These are phyloP conservation scores for Pseudoscleropodium purum DNA, from an alignment of 225 moss, liverwort and hornwort genomes.

Conservation along the genomic window DNA sequence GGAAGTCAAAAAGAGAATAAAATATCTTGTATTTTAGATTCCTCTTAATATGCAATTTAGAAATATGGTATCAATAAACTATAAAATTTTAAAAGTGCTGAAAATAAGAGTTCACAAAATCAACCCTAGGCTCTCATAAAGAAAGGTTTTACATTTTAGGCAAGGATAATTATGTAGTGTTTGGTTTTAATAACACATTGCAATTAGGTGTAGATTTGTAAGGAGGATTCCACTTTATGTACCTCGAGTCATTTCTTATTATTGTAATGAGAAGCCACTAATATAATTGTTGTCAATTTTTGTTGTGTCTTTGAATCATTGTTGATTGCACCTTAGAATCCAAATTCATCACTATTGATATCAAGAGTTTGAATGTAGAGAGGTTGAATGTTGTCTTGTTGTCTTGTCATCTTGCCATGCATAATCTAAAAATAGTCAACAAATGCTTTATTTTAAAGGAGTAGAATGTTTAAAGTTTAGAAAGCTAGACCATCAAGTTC, in stretches of 20 bases:
- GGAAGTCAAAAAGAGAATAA: neutral
- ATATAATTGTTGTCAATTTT: neutral
- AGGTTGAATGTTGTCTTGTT: no score
- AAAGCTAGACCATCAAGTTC: fast-evolving
- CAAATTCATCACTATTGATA: neutral
- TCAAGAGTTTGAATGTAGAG: neutral
- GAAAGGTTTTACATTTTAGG: neutral
- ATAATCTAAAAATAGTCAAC: neutral
- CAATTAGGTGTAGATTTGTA: neutral
- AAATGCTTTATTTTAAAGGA: neutral
- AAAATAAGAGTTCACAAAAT: neutral
- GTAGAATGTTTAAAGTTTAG: neutral
- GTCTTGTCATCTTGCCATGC: neutral
- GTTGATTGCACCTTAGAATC: neutral
- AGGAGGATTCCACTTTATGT: neutral
- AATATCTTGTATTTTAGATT: neutral
- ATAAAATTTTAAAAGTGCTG: neutral
- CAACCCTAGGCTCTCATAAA: fast-evolving
- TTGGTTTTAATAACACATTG: neutral
- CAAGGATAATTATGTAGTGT: neutral
- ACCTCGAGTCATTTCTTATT: neutral
- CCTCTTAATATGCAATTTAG: fast-evolving
- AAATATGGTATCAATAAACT: neutral
- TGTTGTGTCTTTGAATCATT: neutral
- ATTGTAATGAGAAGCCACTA: neutral